Conservation (phyloP, 805 yeast genomes). For the Grigorovia yakushimaensis region DNA sequence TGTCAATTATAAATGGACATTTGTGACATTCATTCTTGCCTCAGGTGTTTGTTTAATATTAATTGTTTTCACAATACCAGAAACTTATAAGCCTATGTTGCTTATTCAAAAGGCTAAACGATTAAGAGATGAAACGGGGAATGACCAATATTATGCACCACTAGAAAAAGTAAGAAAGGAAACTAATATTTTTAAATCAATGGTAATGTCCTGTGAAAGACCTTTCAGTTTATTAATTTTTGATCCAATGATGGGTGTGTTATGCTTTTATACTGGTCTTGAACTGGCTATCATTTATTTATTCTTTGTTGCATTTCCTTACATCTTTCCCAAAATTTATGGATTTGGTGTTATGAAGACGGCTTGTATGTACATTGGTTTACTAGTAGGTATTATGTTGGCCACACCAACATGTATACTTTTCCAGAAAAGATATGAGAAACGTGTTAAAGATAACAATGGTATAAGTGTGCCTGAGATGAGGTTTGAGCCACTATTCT, state of each 20-base stretch:
- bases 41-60: slow-evolving; percentile 44
- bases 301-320: slow-evolving; percentile 58
- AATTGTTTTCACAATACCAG: slow-evolving; percentile 42
- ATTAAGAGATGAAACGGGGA: slow-evolving; percentile 44
- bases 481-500: slow-evolving; percentile 47
- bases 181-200: slow-evolving; percentile 34
- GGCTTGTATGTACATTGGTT: slow-evolving; percentile 56
- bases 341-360: slow-evolving; percentile 42
- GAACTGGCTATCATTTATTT: slow-evolving; percentile 51
- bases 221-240: slow-evolving; percentile 39
- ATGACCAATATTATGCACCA: slow-evolving; percentile 36
- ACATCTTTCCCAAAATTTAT: slow-evolving; percentile 45
- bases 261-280: slow-evolving; percentile 49
- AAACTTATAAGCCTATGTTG: slow-evolving; percentile 52
- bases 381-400: slow-evolving; percentile 40
- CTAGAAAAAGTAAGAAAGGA: slow-evolving; percentile 32
- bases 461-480: slow-evolving; percentile 50
- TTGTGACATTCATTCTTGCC: slow-evolving; percentile 52
- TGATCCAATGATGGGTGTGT: slow-evolving; percentile 47
- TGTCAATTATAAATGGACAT: slow-evolving; percentile 60
- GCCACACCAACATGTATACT: slow-evolving; percentile 37
- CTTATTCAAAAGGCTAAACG: slow-evolving; percentile 42
- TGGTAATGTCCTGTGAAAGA: slow-evolving; percentile 39
- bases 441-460: slow-evolving; percentile 35
- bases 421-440: slow-evolving; percentile 37